Evolutionary conservation across 306 rosid species (phyloP).

Genomic region (Hippophae gyantsensis): DNA sequence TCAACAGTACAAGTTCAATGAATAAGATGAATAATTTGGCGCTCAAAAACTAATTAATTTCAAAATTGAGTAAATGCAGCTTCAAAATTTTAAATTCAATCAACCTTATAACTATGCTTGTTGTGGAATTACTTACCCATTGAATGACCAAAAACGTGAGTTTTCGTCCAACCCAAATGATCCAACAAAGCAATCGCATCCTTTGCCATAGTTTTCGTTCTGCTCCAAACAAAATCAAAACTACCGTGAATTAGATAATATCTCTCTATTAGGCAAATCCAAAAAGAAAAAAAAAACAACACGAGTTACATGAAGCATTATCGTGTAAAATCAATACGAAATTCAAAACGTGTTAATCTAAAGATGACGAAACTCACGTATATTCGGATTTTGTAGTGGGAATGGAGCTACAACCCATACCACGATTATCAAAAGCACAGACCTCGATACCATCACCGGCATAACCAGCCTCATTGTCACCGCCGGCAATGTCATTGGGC

Average conservation of each 20-base stretch:
- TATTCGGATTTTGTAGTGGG: constrained; percentile 58
- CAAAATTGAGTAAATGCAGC: background rate
- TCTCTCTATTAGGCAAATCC: background rate
- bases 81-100: background rate
- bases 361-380: constrained; percentile 42
- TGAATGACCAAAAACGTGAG: constrained; percentile 93
- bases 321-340: background rate
- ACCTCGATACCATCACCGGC: constrained; percentile 53
- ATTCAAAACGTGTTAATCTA: background rate
- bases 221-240: constrained; percentile 37
- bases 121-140: constrained; percentile 56
- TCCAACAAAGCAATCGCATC: constrained; percentile 78
- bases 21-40: background rate
- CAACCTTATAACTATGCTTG: too few species aligned
- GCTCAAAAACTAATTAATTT: background rate
- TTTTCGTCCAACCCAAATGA: constrained; percentile 81
- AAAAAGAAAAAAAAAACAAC: background rate
- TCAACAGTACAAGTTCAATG: background rate
- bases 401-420: constrained; percentile 76
- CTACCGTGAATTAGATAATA: too few species aligned
- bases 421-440: constrained; percentile 92
- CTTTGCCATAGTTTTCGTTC: constrained; percentile 80
- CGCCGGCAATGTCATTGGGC: constrained; percentile 42
- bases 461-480: constrained; percentile 24
- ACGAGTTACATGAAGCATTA: background rate